Base-by-base conservation (phyloP, 306 rosid genomes). In the Citrullus colocynthis region DNA sequence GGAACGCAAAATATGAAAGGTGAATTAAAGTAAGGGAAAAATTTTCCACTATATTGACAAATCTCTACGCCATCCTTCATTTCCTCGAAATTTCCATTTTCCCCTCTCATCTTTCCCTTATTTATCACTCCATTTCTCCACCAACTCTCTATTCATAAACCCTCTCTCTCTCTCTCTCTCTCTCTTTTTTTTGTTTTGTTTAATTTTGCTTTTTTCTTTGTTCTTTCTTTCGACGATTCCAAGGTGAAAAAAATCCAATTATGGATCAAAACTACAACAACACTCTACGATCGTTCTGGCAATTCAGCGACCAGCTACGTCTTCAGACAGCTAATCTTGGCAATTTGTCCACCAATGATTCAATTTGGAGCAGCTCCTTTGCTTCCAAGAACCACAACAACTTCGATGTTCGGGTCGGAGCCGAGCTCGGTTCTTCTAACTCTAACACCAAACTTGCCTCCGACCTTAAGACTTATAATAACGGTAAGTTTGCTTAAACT, bases 281-380 rank as follows among this genome's bases (percentile, higher is more conserved):
- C 44, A 90, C 87, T 77, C 87, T 88, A 64, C 93, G 87, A 9
- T 87, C 93, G 0, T 94, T 94, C 72, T 90, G 90, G 88, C 93
- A 94, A 45, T 94, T 94, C 85, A 90, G 97, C 75, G 98, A 94
- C 28, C 93, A 91, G 80, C 89, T 94, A 21, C 90, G 98, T 6
- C 59, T 85, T 7, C 98, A 96, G 75, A 76, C 88, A 1, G 82
- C 94, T 6, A 82, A 63, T 51, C 76, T 93, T 17, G 87, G 91
- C 9, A 90, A 86, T 14, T 84, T 91, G 0, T 91, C 96, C 0
- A 78, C 88, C 28, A 94, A 91, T 79, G 96, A 89, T 74, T 94
- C 98, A 6, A 94, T 94, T 24, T 94, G 98, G 98, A 82, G 91
- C 85, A 85, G 44, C 84, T 88, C 87, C 11, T 87, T 83, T 62